Evolutionary conservation across 1,284 basidiomycete species (phyloP), one percentile per base, ranked within the genome.

Genomic region (Ganoderma sp.): DNA sequence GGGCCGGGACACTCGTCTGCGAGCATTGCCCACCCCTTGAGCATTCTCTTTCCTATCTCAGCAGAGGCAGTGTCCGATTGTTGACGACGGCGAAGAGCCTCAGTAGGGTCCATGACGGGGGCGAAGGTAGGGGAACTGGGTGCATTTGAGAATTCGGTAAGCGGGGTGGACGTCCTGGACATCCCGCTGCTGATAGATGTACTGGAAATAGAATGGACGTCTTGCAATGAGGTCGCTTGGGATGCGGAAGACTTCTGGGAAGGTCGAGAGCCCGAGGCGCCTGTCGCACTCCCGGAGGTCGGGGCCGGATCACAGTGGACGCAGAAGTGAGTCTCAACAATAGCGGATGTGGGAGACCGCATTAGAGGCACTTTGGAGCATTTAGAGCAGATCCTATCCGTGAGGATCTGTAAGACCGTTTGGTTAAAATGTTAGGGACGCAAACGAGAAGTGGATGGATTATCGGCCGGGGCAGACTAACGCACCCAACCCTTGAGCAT

Each of bases 21-120:
- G 25, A 95, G 82, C 90, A 95, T 92, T 0, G 93, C 88, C 92
- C 92, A 95, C 54, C 93, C 93, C 76, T 88, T 89, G 58, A 95
- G 79, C 69, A 95, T 81, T 39, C 88, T 85, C 69, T 85, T 88
- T 50, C 91, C 93, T 45, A 95, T 92, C 75, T 92, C 91, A 64
- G 87, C 80, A 1, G 92, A 92, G 10, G 94, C 93, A 34, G 79
- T 81, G 76, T 95, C 93, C 7, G 92, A 93, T 77, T 95, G 93
- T 69, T 90, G 88, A 67, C 93, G 87, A 54, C 93, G 85, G 50
- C 85, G 86, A 56, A 88, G 79, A 28, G 84, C 85, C 72, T 89
- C 88, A 71, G 87, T 88, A 0, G 88, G 89, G 67, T 91, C 90
- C 48, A 83, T 79, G 42, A 89, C 85, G 34, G 84, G 84, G 3